These are phyloP conservation scores for Nematodospora anomalae DNA, from an alignment of 1,139 yeast genomes.

Conservation along the genomic window DNA sequence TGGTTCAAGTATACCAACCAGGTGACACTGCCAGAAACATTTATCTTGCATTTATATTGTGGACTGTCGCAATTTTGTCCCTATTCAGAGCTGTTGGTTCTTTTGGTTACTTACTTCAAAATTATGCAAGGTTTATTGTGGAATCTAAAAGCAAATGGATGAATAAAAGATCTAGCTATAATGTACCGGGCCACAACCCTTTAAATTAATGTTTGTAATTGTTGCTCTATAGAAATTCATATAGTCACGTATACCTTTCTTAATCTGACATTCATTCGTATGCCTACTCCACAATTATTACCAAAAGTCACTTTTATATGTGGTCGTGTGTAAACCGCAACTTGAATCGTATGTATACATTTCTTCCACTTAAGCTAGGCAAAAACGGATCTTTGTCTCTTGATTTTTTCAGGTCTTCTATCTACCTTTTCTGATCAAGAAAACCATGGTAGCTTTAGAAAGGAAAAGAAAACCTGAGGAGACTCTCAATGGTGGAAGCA, in stretches of 20 bases:
- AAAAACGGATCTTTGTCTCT: too few species aligned
- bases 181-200: constrained; percentile 34
- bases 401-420: too few species aligned
- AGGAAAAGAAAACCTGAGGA: constrained; percentile 34
- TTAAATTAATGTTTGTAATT: constrained; percentile 23
- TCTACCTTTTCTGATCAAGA: too few species aligned
- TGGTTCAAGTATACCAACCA: constrained; percentile 76
- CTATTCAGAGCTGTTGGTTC: constrained; percentile 81
- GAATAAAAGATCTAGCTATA: constrained; percentile 40
- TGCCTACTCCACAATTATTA: too few species aligned
- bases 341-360: too few species aligned
- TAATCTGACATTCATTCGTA: too few species aligned
- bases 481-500: constrained; percentile 20
- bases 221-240: too few species aligned
- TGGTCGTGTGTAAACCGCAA: too few species aligned
- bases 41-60: constrained; percentile 78
- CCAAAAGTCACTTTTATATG: too few species aligned
- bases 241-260: too few species aligned
- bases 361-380: too few species aligned
- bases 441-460: constrained; percentile 45
- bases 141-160: constrained; percentile 45
- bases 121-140: constrained; percentile 39
- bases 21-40: constrained; percentile 59
- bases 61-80: constrained; percentile 88
- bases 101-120: constrained; percentile 55